Evolutionary conservation across 2,329 filamentous ascomycete species (phyloP).

Genomic region (Talaromyces rugulosus): DNA sequence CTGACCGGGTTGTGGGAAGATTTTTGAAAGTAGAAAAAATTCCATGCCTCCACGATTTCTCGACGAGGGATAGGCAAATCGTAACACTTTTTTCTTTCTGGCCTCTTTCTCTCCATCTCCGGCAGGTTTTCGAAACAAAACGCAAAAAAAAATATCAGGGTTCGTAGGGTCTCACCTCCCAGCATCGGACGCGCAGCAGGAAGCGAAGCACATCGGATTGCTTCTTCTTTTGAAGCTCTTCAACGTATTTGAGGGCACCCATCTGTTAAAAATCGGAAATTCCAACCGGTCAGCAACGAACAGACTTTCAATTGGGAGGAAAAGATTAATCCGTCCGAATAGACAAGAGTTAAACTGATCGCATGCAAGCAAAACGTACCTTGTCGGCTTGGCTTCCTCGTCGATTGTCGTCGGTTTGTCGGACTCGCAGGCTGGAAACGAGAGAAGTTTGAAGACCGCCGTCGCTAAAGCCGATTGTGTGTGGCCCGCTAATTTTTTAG

Average conservation of each 20-base stretch:
- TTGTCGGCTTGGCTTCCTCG: slow-evolving; percentile 42
- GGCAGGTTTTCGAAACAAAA: slow-evolving; percentile 11
- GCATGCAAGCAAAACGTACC: slow-evolving; percentile 25
- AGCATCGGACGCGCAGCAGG: slow-evolving; percentile 99
- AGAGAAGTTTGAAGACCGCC: slow-evolving; percentile 25
- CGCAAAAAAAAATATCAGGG: slow-evolving; percentile 21
- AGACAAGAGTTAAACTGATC: background rate
- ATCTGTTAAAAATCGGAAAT: slow-evolving; percentile 53
- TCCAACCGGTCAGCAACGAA: slow-evolving; percentile 15
- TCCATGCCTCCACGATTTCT: background rate
- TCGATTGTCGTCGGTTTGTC: slow-evolving; percentile 39
- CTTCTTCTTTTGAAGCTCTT: slow-evolving; percentile 99
- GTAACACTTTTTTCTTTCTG: slow-evolving; percentile 9
- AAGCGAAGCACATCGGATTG: slow-evolving; percentile 99
- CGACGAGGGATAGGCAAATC: slow-evolving; percentile 19
- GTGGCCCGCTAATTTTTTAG: slow-evolving; percentile 42
- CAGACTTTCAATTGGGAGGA: background rate
- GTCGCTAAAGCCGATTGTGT: slow-evolving; percentile 30
- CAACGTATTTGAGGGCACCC: slow-evolving; percentile 99
- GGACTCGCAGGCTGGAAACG: slow-evolving; percentile 27
- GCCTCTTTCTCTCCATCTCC: slow-evolving; percentile 7
- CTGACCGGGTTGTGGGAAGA: slow-evolving; percentile 26
- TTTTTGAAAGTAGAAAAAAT: background rate
- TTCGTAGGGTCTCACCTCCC: slow-evolving; percentile 66
- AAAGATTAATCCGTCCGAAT: background rate